Evolutionary conservation across 371 early-diverging fungal species (phyloP).

Genomic region (Enterocytospora artemiae): DNA sequence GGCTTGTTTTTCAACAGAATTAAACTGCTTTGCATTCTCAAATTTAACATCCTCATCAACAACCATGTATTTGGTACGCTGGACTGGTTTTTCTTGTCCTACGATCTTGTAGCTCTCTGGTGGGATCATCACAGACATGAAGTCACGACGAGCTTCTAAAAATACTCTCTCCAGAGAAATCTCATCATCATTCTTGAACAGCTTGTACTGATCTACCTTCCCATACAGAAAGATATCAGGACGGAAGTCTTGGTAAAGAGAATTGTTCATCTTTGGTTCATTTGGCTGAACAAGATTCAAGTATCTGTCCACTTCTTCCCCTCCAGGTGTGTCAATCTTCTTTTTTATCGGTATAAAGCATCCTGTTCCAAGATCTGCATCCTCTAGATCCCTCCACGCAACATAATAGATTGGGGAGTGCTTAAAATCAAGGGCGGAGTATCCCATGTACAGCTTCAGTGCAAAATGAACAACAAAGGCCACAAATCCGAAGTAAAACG

Average conservation of each 20-base stretch:
- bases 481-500: too few species aligned
- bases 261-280: not conserved
- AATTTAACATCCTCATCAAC: too few species aligned
- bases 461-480: too few species aligned
- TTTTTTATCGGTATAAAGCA: not conserved
- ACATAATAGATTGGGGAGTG: not conserved
- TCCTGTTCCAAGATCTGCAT: not conserved
- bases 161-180: not conserved
- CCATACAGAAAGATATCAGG: not conserved
- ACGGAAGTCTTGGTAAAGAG: not conserved
- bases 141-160: too few species aligned
- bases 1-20: too few species aligned
- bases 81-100: too few species aligned
- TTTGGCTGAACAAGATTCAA: not conserved
- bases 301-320: not conserved
- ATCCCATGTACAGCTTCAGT: too few species aligned
- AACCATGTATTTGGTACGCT: too few species aligned
- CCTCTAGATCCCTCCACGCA: not conserved
- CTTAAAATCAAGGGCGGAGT: not conserved
- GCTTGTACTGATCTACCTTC: not conserved
- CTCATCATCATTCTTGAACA: not conserved
- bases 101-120: too few species aligned
- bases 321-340: not conserved
- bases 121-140: too few species aligned
- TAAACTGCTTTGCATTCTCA: too few species aligned